Evolutionary conservation across 2,329 filamentous ascomycete genomes (phyloP).

Genomic region (Myriangium duriaei): DNA sequence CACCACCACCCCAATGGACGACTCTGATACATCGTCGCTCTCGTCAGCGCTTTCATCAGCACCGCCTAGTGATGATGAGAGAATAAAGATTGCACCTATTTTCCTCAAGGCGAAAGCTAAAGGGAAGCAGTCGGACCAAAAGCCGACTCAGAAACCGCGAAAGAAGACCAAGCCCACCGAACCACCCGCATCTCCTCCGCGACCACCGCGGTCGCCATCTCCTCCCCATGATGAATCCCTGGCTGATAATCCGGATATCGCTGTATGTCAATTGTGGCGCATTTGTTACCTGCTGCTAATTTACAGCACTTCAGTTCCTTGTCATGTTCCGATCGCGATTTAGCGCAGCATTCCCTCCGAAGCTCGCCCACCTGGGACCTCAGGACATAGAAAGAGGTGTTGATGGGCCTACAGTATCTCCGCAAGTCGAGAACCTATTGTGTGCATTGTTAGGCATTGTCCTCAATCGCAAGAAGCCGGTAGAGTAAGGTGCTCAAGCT

Average conservation of each 20-base stretch:
- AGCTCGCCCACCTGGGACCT: slow-evolving; percentile 77
- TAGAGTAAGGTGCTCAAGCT: slow-evolving; percentile 55
- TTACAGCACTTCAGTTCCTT: slow-evolving; percentile 57
- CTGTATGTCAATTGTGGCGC: slow-evolving; percentile 49
- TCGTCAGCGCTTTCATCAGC: slow-evolving; percentile 49
- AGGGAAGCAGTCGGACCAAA: slow-evolving; percentile 12
- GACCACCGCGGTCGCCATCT: slow-evolving; percentile 64
- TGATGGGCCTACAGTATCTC: slow-evolving; percentile 62
- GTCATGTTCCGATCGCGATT: slow-evolving; percentile 97
- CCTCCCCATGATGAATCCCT: slow-evolving; percentile 83
- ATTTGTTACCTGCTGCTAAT: slow-evolving; percentile 3
- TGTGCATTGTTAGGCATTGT: slow-evolving; percentile 81
- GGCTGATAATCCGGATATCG: slow-evolving; percentile 82
- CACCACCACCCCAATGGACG: slow-evolving; percentile 34
- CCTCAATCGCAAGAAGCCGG: slow-evolving; percentile 94
- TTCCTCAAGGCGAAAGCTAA: slow-evolving; percentile 19
- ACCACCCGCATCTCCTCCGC: slow-evolving; percentile 22
- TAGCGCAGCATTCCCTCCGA: slow-evolving; percentile 76
- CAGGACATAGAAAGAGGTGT: slow-evolving; percentile 90
- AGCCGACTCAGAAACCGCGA: slow-evolving; percentile 25
- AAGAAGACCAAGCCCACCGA: slow-evolving; percentile 39
- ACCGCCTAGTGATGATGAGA: slow-evolving; percentile 47
- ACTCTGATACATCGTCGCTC: slow-evolving; percentile 45
- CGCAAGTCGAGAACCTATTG: slow-evolving; percentile 75
- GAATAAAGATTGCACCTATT: slow-evolving; percentile 25